A percentile compares a stretch with the other conserved stretches of the same genome.
Conservation (phyloP, 805 yeast species). For the Sugiyamaella americana region DNA sequence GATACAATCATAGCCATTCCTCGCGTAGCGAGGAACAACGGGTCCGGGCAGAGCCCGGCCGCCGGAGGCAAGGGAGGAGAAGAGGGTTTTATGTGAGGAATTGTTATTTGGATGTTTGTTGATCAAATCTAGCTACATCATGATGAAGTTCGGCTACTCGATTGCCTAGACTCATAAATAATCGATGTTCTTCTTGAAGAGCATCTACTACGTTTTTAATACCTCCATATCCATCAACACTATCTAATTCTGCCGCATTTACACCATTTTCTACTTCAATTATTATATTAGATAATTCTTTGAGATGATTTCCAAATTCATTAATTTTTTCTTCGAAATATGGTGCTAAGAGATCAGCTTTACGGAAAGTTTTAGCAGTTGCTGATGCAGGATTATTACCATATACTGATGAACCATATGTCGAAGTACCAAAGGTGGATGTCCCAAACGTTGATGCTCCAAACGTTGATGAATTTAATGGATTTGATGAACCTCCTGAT, state of each 20-base stretch:
- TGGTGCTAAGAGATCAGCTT: conserved; percentile 40
- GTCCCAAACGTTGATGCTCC: conserved; percentile 12
- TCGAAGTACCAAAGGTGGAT: background rate
- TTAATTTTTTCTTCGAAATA: conserved; percentile 45
- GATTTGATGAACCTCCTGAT: background rate
- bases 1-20: too few species aligned
- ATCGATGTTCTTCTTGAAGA: conserved; percentile 51
- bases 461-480: conserved; percentile 4
- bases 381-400: background rate
- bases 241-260: conserved; percentile 26
- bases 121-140: conserved; percentile 30
- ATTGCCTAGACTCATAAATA: conserved; percentile 69
- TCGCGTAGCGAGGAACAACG: too few species aligned
- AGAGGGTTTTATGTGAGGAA: too few species aligned
- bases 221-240: conserved; percentile 15
- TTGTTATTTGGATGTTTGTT: too few species aligned
- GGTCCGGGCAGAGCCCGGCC: too few species aligned
- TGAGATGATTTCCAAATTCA: conserved; percentile 39
- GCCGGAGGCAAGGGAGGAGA: too few species aligned
- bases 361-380: conserved; percentile 15
- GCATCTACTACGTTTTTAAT: conserved; percentile 24
- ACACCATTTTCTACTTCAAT: conserved; percentile 32
- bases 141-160: conserved; percentile 66
- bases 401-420: background rate
- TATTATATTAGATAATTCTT: conserved; percentile 28